Evolutionary conservation across 2,329 filamentous ascomycete genomes (phyloP), one percentile per base, ranked within the genome.

Genomic region (Lecanicillium sp.): DNA sequence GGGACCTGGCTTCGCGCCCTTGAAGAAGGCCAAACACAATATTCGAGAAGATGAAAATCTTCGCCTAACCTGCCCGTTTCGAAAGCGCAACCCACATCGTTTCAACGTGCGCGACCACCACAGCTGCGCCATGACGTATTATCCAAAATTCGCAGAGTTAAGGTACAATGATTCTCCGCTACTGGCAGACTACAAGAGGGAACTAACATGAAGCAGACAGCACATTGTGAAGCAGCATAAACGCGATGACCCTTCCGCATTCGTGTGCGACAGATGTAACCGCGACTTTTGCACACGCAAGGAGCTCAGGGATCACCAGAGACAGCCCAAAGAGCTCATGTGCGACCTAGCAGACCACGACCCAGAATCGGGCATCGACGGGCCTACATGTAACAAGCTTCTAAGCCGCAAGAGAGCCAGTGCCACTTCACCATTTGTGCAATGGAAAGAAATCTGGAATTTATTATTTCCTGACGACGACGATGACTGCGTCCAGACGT

Each of bases 51-150:
- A 69, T 1, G 66, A 67, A 43, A 67, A 66, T 36, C 55, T 69
- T 4, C 62, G 67, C 2, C 53, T 69, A 4, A 70, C 68, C 44
- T 73, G 70, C 48, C 70, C 70, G 1, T 73, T 67, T 33, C 60
- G 70, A 26, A 71, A 70, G 54, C 61, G 70, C 11, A 72, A 73
- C 35, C 68, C 70, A 1, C 60, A 62, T 27, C 64, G 69, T 1
- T 73, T 73, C 54, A 73, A 73, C 29, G 66, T 73, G 36, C 62
- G 70, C 4, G 70, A 73, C 36, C 66, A 72, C 30, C 66, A 72
- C 43, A 62, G 61, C 17, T 73, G 70, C 51, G 68, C 70, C 14
- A 68, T 68, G 61, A 69, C 64, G 0, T 68, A 67, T 26, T 72
- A 72, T 30, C 61, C 61, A 6, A 69, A 69, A 5, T 66, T 72